Percentiles rank a stretch among this genome's conserved stretches.
These are phyloP conservation scores for Yarrowia keelungensis DNA, from an alignment of 805 yeast genomes.

Conservation along the genomic window DNA sequence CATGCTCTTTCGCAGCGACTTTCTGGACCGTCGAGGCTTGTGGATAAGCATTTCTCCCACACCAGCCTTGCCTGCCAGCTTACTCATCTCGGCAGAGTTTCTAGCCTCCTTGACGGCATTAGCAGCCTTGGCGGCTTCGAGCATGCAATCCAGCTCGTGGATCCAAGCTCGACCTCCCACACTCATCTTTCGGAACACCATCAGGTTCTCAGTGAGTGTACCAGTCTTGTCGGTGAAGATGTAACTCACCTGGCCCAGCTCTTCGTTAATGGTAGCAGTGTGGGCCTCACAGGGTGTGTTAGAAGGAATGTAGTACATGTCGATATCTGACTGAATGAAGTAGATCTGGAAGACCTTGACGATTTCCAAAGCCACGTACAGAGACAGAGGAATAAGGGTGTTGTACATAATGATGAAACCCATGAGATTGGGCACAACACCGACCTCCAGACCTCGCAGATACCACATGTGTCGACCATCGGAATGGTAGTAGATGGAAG, in stretches of 20 bases:
- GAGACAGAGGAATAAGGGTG: slow-evolving; percentile 91
- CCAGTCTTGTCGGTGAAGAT: slow-evolving; percentile 97
- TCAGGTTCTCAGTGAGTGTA: slow-evolving; percentile 90
- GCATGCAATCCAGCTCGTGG: slow-evolving; percentile 69
- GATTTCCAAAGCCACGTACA: slow-evolving; percentile 96
- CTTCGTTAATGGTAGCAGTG: slow-evolving; percentile 94
- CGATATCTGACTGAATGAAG: slow-evolving; percentile 86
- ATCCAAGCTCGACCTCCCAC: slow-evolving; percentile 90
- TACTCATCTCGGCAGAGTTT: slow-evolving; percentile 15
- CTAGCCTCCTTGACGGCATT: slow-evolving; percentile 41
- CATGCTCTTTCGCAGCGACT: slow-evolving; percentile 29
- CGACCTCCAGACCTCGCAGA: slow-evolving; percentile 72
- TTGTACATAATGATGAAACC: slow-evolving; percentile 97
- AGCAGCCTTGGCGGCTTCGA: slow-evolving; percentile 47
- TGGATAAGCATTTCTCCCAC: slow-evolving; percentile 36
- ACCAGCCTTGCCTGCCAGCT: slow-evolving; percentile 28
- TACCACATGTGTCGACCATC: slow-evolving; percentile 70
- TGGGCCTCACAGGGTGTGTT: slow-evolving; percentile 94
- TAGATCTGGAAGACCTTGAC: slow-evolving; percentile 87
- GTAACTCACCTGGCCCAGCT: slow-evolving; percentile 94
- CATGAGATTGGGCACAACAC: slow-evolving; percentile 89
- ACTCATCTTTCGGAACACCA: slow-evolving; percentile 89
- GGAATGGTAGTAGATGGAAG: slow-evolving; percentile 59
- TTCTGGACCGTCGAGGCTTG: slow-evolving; percentile 33
- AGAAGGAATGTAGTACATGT: slow-evolving; percentile 85